A percentile compares a stretch with the other conserved stretches of the same genome.
Evolutionary conservation across 2,329 filamentous ascomycete genomes (phyloP).

Genomic region (Sporothrix sp.): DNA sequence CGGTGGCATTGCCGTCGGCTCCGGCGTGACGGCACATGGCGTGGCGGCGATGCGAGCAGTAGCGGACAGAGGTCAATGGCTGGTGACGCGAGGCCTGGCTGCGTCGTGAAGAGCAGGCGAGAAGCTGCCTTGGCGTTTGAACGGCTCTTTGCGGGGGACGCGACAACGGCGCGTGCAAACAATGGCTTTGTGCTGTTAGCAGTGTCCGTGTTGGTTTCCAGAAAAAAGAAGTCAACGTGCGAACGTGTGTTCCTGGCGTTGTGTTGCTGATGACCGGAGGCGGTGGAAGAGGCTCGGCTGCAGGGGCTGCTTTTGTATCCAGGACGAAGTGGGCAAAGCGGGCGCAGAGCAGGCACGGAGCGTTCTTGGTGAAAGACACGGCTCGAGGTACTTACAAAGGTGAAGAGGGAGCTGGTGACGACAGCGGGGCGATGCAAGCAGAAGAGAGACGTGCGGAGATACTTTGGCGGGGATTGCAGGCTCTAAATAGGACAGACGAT

Average conservation of each 20-base stretch:
- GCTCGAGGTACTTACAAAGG: conserved; percentile 14
- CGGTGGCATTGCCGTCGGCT: conserved; percentile 28
- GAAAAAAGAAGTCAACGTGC: too few relatives aligned
- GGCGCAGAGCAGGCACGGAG: neutral
- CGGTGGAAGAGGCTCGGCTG: too few relatives aligned
- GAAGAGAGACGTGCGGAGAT: conserved; percentile 7
- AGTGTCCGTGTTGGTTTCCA: too few relatives aligned
- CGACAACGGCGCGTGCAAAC: too few relatives aligned
- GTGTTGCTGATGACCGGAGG: too few relatives aligned
- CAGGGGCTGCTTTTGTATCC: too few relatives aligned
- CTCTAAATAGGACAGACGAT: conserved; percentile 12
- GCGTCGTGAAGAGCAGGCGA: conserved; percentile 1
- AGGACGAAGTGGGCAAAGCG: neutral
- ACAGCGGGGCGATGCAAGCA: conserved; percentile 14
- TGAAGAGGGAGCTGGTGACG: conserved; percentile 11
- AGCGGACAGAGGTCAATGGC: conserved; percentile 28
- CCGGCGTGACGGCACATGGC: conserved; percentile 54
- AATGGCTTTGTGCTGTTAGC: too few relatives aligned
- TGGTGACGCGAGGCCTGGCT: neutral
- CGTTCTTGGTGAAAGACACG: neutral
- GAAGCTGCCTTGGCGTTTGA: neutral
- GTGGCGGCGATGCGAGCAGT: conserved; percentile 66
- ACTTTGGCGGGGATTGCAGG: conserved; percentile 8
- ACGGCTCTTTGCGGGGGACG: too few relatives aligned
- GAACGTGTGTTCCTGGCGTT: too few relatives aligned